A percentile compares a stretch with the other conserved stretches of the same genome.
These are phyloP conservation scores for Spiraea crenata DNA, from an alignment of 331 rosid genomes.

Conservation along the genomic window DNA sequence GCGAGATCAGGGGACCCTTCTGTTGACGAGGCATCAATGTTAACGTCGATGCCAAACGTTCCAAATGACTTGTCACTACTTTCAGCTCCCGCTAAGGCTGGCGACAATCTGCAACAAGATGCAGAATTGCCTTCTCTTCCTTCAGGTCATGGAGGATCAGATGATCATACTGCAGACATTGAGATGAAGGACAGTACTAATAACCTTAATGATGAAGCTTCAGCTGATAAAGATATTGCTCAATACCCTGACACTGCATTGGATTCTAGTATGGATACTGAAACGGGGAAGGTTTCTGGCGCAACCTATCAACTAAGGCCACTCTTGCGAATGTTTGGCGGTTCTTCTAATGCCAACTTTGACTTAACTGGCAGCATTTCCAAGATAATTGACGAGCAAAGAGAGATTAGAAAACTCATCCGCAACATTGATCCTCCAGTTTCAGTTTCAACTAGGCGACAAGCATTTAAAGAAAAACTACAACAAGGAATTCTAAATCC, in stretches of 20 bases:
- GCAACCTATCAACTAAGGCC: conserved; percentile 54
- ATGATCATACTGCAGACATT: conserved; percentile 44
- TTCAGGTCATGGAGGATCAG: conserved; percentile 43
- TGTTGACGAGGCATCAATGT: conserved; percentile 85
- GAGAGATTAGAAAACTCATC: conserved; percentile 58
- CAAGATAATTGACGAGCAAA: conserved; percentile 59
- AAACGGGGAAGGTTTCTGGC: conserved; percentile 47
- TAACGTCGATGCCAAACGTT: conserved; percentile 78
- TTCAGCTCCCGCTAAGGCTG: conserved; percentile 58
- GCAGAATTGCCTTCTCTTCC: conserved; percentile 50
- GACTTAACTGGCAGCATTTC: conserved; percentile 58
- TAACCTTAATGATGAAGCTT: conserved; percentile 38
- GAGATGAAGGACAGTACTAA: conserved; percentile 56
- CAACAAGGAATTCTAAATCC: conserved; percentile 66
- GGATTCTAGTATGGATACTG: conserved; percentile 48
- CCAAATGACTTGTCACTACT: conserved; percentile 59
- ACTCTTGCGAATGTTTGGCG: conserved; percentile 56
- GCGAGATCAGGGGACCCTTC: conserved; percentile 85
- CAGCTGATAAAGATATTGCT: conserved; percentile 51
- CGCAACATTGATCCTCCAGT: conserved; percentile 58
- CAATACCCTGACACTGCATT: conserved; percentile 52
- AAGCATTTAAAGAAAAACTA: conserved; percentile 69
- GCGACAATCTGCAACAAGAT: conserved; percentile 53
- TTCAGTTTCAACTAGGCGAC: conserved; percentile 55
- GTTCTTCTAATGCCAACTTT: conserved; percentile 54